Base-by-base conservation (phyloP, 129 eudicot genomes). In the Tanacetum coccineum region DNA sequence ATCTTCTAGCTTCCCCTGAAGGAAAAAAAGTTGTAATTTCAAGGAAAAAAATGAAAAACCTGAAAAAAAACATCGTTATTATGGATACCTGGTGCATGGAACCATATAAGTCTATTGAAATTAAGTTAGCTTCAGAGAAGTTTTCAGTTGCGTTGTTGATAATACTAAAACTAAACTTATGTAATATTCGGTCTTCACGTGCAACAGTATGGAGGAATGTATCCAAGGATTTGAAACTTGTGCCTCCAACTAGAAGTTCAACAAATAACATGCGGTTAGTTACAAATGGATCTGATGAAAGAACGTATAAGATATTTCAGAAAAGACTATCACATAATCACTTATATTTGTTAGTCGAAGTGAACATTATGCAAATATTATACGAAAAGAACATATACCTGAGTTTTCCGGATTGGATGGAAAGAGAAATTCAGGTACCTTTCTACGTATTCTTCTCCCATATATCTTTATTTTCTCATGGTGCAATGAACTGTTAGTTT, bases 81-180 rank as follows among this genome's bases (percentile, higher is more conserved):
- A 71, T 2, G 50, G 30, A 39, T 71, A 61, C 76, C 76, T 51
- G 21, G 15, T 49, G 62, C 60, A 71, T 30, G 42, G 9, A 13
- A 18, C 4, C 53, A 50, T 0, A 17, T n/a, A 7, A 0, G 4
- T 2, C 7, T 3, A 1, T 15, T 7, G 9, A 10, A 50, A 9
- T 20, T 61, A 0, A n/a, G 21, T 51, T 72, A 51, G 21, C 36
- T 0, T 68, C 42, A 13, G 76, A 72, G 15, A 72, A 72, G 53
- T 14, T 36, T 3, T 72, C 62, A 9, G 76, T 72, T 62, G 76
- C 76, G 13, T 13, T 26, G 21, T 4, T 4, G 4, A 72, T 32
- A 39, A 49, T 47, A n/a, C 20, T 42, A 28, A 15, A 59, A 61
- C 19, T 59, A 71, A 71, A 71, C 51, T 20, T 32, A n/a, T 28